Evolutionary conservation across 805 yeast species (phyloP), one percentile per base, ranked within the genome.

Genomic region (Isabelozyma gotoi): DNA sequence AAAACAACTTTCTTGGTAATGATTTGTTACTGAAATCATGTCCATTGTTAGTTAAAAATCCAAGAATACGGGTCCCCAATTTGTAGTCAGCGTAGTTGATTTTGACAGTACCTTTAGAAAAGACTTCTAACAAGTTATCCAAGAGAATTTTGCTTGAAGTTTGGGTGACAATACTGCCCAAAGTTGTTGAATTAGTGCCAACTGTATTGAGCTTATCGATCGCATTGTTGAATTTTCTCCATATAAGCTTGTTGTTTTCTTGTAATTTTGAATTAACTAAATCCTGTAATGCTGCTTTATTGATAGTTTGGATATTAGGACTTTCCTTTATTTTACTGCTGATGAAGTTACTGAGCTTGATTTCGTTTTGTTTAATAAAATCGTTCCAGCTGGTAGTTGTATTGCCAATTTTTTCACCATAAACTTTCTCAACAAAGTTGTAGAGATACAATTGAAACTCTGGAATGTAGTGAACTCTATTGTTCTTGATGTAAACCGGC

Each of bases 71-170:
- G 0, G 74, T 48, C 2, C 74, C 75, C 3, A 64, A 51, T 12
- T 51, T 58, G 47, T 65, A 71, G 41, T 67, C 71, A 5, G 76
- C 76, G 46, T 65, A 71, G 45, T 71, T 69, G 17, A 64, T 53
- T 32, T 63, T 60, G n/a, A 62, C 47, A 0, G 73, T 57, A 0
- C 72, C 73, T 45, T 62, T 59, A 35, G 67, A 50, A 34, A 67
- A 53, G 1, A 60, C 44, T 7, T 67, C 70, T 19, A 68, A 48
- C 18, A 69, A 46, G 38, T 59, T 56, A 35, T 62, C 57, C 12
- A 66, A 51, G 16, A 64, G 44, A 7, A 67, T 51, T 21, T 50
- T 51, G 45, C 61, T 56, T 6, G 63, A 44, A 12, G 59, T 19
- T 20, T 42, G 41, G 4, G 35, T 40, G 11, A 44, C 24, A 5